These are phyloP conservation scores for Hemerocallis citrina DNA, from an alignment of 106 monocot genomes.

Conservation along the genomic window DNA sequence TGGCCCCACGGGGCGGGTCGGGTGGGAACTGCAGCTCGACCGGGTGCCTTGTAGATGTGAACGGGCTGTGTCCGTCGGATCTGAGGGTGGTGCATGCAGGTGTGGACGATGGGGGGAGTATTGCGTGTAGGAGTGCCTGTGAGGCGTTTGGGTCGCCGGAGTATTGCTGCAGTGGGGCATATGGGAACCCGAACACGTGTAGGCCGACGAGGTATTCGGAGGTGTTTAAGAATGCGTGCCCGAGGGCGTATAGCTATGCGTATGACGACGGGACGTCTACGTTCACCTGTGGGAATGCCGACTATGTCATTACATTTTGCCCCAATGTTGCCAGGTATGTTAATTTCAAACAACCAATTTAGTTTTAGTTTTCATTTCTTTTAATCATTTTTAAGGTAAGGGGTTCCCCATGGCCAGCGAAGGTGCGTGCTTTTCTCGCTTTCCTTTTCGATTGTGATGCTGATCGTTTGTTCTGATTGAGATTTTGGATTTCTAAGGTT, in stretches of 20 bases:
- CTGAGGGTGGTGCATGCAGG: slow-evolving; percentile 37
- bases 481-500: no score
- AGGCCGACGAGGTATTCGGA: slow-evolving; percentile 55
- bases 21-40: slow-evolving; percentile 47
- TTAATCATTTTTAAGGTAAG: not conserved
- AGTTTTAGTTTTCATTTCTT: not conserved
- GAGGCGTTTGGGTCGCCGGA: slow-evolving; percentile 70
- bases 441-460: no score
- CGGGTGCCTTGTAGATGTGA: slow-evolving; percentile 68
- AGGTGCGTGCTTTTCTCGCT: no score
- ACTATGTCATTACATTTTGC: slow-evolving; percentile 78
- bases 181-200: slow-evolving; percentile 74
- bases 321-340: slow-evolving; percentile 50
- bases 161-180: slow-evolving; percentile 79
- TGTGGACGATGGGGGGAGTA: slow-evolving; percentile 15
- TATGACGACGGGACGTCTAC: slow-evolving; percentile 80
- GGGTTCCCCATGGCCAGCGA: no score
- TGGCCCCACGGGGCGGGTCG: slow-evolving; percentile 24
- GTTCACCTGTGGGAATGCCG: slow-evolving; percentile 58
- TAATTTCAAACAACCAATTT: not conserved
- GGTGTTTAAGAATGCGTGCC: slow-evolving; percentile 88
- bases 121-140: slow-evolving; percentile 83
- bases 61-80: slow-evolving; percentile 66
- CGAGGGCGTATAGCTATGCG: slow-evolving; percentile 82
- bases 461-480: no score